These are phyloP conservation scores for Penicillium sp. DNA, from an alignment of 2,329 filamentous ascomycete genomes.

Conservation along the genomic window DNA sequence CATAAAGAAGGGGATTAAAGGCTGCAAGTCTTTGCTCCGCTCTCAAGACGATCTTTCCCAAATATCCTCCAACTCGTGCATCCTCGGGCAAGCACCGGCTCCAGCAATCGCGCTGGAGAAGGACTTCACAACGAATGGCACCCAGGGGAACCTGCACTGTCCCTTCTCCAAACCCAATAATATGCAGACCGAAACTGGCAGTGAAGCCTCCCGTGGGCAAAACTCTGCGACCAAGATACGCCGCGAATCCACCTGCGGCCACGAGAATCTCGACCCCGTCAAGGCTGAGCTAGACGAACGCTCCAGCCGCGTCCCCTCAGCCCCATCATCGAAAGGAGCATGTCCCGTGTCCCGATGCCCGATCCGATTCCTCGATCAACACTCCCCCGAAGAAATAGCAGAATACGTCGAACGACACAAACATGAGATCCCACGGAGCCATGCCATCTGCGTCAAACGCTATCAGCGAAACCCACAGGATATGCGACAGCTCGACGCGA, in stretches of 20 bases:
- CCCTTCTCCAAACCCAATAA: constrained; percentile 63
- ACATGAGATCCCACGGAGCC: constrained; percentile 87
- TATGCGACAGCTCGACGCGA: constrained; percentile 83
- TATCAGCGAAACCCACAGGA: constrained; percentile 85
- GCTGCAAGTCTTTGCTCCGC: constrained; percentile 38
- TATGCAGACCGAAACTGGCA: constrained; percentile 32
- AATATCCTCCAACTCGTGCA: constrained; percentile 40
- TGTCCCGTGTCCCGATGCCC: constrained; percentile 72
- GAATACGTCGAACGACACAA: constrained; percentile 94
- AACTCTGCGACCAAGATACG: constrained; percentile 39
- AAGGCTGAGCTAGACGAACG: constrained; percentile 47
- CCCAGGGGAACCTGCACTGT: constrained; percentile 73
- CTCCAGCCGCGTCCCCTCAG: constrained; percentile 41
- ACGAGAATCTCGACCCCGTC: constrained; percentile 60
- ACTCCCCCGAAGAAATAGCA: constrained; percentile 88
- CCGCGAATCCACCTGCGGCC: constrained; percentile 43
- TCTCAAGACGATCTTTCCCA: constrained; percentile 28
- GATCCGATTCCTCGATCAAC: constrained; percentile 87
- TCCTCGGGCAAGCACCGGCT: constrained; percentile 49
- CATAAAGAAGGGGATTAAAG: constrained; percentile 40
- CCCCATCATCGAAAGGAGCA: constrained; percentile 54
- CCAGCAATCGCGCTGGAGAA: constrained; percentile 70
- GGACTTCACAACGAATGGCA: constrained; percentile 85
- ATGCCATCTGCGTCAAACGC: constrained; percentile 84
- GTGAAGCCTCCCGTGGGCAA: constrained; percentile 38